Evolutionary conservation across 768 basidiomycete genomes (phyloP), one percentile per base, ranked within the genome.

Genomic region (Sutorius australiensis): DNA sequence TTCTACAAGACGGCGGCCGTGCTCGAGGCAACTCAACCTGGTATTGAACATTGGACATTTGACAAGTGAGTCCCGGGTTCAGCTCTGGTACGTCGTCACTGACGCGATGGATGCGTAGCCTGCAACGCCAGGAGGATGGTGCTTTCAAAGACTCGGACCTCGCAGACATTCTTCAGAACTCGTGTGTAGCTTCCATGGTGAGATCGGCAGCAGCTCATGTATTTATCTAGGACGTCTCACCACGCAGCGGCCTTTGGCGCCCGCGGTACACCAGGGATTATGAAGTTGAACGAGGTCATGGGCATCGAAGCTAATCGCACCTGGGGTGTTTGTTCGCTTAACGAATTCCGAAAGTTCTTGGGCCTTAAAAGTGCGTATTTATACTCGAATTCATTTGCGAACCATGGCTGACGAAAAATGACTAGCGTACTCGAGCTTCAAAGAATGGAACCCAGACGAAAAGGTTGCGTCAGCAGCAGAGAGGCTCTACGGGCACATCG

Each of bases 311-410:
- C 85, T 52, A 86, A 80, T 62, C 79, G 91, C 30, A 58, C 64
- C 19, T 94, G 90, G 90, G 90, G 89, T 43, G 83, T 86, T 17
- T 92, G 90, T 64, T 84, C 86, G 2, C 66, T 93, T 56, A 93
- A 93, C 57, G 90, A 92, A 54, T 93, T 93, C 71, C 75, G 90
- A 51, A 83, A 77, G 79, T 92, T 82, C 74, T 73, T 93, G 45
- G 90, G 89, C 11, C 63, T 93, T 43, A 90, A 88, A 67, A 75
- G 89, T 89, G 56, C 60, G 82, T 14, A 8, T 17, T 7, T 14
- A 5, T 33, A 10, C 17, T 14, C 11, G 2, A 1, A 1, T 19
- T 45, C 2, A 3, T 13, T n/a, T 32, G 11, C 12, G 5, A 13
- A 8, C 6, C 6, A 28, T 37, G 4, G 4, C 50, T 55, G 39